Evolutionary conservation across 306 rosid genomes (phyloP).

Genomic region (Castanea sativa): DNA sequence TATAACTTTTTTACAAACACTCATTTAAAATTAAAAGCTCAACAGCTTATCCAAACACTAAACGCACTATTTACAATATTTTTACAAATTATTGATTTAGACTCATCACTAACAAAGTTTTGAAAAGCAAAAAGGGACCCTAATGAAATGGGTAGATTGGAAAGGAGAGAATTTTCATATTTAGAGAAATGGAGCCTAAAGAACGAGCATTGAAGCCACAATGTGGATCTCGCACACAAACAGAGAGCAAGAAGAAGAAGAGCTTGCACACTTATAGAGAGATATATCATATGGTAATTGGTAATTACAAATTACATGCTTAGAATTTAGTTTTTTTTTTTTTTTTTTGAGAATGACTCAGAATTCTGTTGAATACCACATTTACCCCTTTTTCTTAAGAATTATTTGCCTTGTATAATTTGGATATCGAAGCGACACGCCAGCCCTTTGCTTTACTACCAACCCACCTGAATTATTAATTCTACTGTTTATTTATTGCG

Average conservation of each 20-base stretch:
- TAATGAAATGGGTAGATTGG: neutral
- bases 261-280: neutral
- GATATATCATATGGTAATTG: neutral
- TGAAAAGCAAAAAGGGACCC: neutral
- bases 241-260: neutral
- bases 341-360: too few species aligned
- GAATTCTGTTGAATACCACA: neutral
- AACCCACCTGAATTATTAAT: neutral
- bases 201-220: neutral
- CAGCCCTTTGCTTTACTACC: neutral
- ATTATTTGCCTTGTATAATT: neutral
- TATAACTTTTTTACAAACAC: too few species aligned
- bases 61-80: too few species aligned
- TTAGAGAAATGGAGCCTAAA: neutral
- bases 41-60: too few species aligned
- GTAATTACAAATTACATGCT: neutral
- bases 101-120: too few species aligned
- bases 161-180: neutral
- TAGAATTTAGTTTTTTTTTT: too few species aligned
- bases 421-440: conserved; percentile 23
- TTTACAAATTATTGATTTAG: too few species aligned
- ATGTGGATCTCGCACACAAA: neutral
- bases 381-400: too few species aligned
- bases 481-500: too few species aligned
- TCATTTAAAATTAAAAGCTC: too few species aligned